Evolutionary conservation across 169 alveolate genomes (phyloP), one percentile per base, ranked within the genome.

Genomic region (Theileria equi): DNA sequence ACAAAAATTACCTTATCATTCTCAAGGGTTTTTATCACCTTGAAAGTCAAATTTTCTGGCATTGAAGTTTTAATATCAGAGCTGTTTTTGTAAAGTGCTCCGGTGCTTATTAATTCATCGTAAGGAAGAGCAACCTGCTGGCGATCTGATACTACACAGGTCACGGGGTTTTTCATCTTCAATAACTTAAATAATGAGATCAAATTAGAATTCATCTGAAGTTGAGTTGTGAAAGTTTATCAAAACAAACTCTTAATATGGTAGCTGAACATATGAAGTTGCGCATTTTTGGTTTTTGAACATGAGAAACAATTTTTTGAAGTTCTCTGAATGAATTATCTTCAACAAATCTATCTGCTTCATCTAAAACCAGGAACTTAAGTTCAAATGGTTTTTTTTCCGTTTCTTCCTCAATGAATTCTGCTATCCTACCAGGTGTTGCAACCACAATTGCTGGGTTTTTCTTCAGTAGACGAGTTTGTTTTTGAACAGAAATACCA

Each of bases 341-440:
- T 67, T 91, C 96, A 26, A 93, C 61, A 92, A 93, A 87, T 64
- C 94, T 82, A 71, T 95, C 98, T 16, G 97, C 98, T 83, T 95
- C 98, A 76, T 95, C 98, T 41, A 95, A 57, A 25, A 95, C 92
- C 55, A 95, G 84, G 32, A 85, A 88, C 66, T 76, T 55, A n/a
- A 90, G 88, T 50, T 81, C 65, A 28, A 87, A 65, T 53, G 89
- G 89, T 43, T 89, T 38, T 41, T 66, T 67, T n/a, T 60, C 58
- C 63, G 47, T 57, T 21, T 72, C 65, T 35, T 76, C 82, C 45
- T 48, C 43, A 66, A 87, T 65, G 53, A 73, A 59, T 41, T 78
- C 88, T 68, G 62, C 61, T 41, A 87, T 45, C 52, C 92, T 70
- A n/a, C 92, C 92, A 3, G 92, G 92, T 16, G 92, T 87, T 32